Base-by-base conservation (phyloP, 2,329 filamentous ascomycete species). In the Elsinoe necatrix region DNA sequence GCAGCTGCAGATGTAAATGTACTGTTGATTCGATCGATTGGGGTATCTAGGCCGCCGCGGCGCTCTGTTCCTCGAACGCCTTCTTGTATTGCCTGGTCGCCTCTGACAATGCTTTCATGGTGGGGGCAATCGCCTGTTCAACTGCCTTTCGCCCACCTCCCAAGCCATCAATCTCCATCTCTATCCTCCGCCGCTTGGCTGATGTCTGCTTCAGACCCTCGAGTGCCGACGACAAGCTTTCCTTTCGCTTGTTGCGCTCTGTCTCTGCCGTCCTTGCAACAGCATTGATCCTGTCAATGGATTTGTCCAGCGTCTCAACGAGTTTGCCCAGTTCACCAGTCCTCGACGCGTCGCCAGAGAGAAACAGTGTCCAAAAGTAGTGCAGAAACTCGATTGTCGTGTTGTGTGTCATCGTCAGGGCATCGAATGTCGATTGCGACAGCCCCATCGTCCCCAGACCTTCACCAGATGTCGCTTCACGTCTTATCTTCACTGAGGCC, bases 321-420 rank as follows among this genome's bases (percentile, higher is more conserved):
- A 96, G 79, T 60, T 87, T 89, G 5, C 84, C 83, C 12, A 96
- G 78, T 71, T 98, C 92, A 41, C 79, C 78, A 0, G 89, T 88
- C 31, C 89, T 84, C 3, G 65, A 62, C 59, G 89, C 85, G 66
- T 96, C 89, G 12, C 91, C 92, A 0, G 91, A 96, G 23, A 95
- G 78, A 66, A 95, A 98, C 0, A 91, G 84, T 31, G 82, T 80
- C 92, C 92, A 98, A 74, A 98, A 98, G 69, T 97, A 95, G 64
- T 92, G 88, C n/a, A 98, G 75, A 66, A 97, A 98, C 67, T 98
- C 93, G 35, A 88, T 86, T 0, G 89, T 95, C 0, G 93, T 98
- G 55, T 91, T 91, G 68, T 97, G 90, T 0, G 92, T 95, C 56
- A 87, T 77, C 11, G 75, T 77, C n/a, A 87, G 67, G 16, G 79